These are phyloP conservation scores for Paratinospora sagittata DNA, from an alignment of 164 flowering plant species.

Conservation along the genomic window DNA sequence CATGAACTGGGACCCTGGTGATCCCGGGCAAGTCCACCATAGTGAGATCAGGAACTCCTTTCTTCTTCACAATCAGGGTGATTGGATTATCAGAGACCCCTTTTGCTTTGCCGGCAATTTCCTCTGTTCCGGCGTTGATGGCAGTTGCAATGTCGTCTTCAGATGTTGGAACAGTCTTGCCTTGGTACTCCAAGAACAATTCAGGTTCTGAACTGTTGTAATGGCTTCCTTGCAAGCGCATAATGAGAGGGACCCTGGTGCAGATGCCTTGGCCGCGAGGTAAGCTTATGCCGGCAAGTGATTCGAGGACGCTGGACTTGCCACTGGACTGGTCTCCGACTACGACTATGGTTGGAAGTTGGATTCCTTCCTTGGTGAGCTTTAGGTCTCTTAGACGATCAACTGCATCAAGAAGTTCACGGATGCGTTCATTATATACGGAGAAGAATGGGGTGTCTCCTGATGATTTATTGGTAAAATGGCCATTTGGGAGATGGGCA, in stretches of 20 bases:
- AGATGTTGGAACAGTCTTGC: constrained; percentile 5
- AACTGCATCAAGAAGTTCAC: too few species aligned
- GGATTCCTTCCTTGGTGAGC: constrained; percentile 7
- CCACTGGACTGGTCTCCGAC: constrained; percentile 15
- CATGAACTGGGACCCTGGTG: constrained; percentile 13
- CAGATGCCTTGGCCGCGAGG: constrained; percentile 14
- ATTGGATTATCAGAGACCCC: constrained; percentile 3
- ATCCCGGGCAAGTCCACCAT: constrained; percentile 13
- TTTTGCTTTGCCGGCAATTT: background rate
- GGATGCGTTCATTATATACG: too few species aligned
- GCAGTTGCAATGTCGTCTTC: background rate
- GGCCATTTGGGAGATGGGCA: too few species aligned
- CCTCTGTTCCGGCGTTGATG: background rate
- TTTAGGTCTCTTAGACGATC: constrained; percentile 3
- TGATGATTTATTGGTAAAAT: too few species aligned
- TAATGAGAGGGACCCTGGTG: too few species aligned
- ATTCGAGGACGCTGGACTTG: constrained; percentile 12
- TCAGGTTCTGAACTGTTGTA: too few species aligned
- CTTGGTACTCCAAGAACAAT: too few species aligned
- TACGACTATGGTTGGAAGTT: constrained; percentile 10
- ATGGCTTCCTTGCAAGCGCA: too few species aligned
- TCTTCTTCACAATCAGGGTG: constrained; percentile 6
- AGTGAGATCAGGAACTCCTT: constrained; percentile 4
- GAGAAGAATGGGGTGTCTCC: too few species aligned
- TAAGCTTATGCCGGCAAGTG: constrained; percentile 4